Evolutionary conservation across 1,139 yeast species (phyloP).

Genomic region (Saccharomyces hybrid): DNA sequence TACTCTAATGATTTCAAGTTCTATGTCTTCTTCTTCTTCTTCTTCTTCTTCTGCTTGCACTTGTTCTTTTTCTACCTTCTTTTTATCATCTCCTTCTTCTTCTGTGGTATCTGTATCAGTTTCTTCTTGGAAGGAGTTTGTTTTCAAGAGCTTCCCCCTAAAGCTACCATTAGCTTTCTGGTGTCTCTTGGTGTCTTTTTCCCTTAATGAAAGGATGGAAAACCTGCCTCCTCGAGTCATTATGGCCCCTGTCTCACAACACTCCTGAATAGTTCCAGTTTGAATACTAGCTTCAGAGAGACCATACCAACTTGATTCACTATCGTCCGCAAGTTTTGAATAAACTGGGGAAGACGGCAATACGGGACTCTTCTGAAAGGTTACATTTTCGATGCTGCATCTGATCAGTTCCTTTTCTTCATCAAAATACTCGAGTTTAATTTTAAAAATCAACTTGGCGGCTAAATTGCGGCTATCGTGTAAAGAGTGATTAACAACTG

Average conservation of each 20-base stretch:
- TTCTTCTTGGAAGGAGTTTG: neutral
- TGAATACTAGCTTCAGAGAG: neutral
- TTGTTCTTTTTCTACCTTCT: neutral
- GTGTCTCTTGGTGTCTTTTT: neutral
- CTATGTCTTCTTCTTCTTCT: neutral
- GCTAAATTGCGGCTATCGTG: slow-evolving; percentile 9
- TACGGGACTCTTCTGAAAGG: neutral
- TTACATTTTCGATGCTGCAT: neutral
- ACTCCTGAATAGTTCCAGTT: neutral
- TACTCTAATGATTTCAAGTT: neutral
- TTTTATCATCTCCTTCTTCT: neutral
- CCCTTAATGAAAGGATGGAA: neutral
- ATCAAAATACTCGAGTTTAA: neutral
- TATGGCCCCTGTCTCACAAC: neutral
- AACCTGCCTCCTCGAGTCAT: neutral
- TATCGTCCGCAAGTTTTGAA: neutral
- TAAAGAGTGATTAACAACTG: slow-evolving; percentile 6
- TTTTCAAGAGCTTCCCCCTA: neutral
- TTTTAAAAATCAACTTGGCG: slow-evolving; percentile 10
- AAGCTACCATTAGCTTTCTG: neutral
- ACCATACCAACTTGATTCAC: neutral
- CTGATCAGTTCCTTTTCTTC: neutral
- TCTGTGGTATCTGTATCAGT: neutral
- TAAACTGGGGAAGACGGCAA: neutral
- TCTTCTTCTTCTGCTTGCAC: neutral